Percentiles rank a stretch among this genome's conserved stretches.
phyloP scores from a whole-genome alignment of 2,329 filamentous ascomycete species.

The Colletotrichum musicola region DNA sequence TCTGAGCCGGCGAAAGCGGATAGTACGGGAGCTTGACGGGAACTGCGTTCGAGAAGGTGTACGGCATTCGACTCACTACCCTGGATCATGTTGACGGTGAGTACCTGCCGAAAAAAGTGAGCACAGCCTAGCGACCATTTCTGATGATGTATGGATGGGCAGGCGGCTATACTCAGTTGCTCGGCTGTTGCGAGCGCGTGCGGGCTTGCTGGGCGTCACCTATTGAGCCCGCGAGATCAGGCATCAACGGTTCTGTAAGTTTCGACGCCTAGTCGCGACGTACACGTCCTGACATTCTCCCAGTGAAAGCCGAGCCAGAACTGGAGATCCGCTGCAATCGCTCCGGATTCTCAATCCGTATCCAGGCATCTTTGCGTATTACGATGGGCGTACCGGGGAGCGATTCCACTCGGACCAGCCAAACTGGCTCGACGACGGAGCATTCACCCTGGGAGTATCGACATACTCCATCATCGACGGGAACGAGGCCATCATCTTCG shows the following conservation, averaged over 20 bases:
- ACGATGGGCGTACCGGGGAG: conserved; percentile 38
- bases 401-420: conserved; percentile 39
- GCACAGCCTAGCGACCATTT: no score
- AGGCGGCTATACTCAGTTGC: conserved; percentile 1
- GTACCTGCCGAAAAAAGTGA: not conserved
- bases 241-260: not conserved
- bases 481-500: conserved; percentile 38
- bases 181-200: conserved; percentile 14
- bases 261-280: not conserved
- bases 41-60: not conserved
- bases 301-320: conserved; percentile 17
- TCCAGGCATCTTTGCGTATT: conserved; percentile 38
- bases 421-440: conserved; percentile 40
- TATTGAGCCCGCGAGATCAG: not conserved
- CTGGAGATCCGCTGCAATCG: conserved; percentile 29
- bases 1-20: not conserved
- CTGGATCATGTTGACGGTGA: not conserved
- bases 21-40: not conserved
- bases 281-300: not conserved
- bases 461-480: conserved; percentile 38
- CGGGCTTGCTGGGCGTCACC: conserved; percentile 20
- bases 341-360: conserved; percentile 33
- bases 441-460: conserved; percentile 37
- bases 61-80: not conserved
- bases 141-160: not conserved